phyloP scores from a whole-genome alignment of 768 basidiomycete species.

The Cubamyces sp. region DNA sequence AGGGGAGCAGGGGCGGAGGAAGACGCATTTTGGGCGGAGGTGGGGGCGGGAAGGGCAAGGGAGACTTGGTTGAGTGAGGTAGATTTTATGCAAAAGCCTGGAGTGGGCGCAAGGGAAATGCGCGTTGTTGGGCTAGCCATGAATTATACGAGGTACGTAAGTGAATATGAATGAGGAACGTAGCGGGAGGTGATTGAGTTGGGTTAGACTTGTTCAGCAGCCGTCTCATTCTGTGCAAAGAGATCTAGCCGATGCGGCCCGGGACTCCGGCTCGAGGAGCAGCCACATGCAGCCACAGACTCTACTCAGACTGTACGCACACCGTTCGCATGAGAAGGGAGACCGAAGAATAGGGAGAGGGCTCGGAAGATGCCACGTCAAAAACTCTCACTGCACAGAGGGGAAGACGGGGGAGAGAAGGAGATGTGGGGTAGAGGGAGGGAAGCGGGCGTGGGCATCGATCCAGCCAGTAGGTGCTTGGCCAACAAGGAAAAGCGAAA shows the following conservation, averaged over 20 bases:
- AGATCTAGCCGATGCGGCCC: no score
- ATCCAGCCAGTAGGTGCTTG: no score
- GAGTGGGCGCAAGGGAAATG: conserved; percentile 54
- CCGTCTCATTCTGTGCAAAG: no score
- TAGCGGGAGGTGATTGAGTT: conserved; percentile 4
- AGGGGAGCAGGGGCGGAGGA: conserved; percentile 29
- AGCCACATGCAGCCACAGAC: no score
- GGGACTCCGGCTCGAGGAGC: no score
- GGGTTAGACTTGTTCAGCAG: neutral
- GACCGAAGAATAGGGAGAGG: neutral
- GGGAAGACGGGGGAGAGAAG: neutral
- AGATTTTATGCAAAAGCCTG: conserved; percentile 78
- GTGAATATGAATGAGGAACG: conserved; percentile 16
- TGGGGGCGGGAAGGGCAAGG: neutral
- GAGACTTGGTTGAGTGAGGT: conserved; percentile 45
- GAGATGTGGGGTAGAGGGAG: no score
- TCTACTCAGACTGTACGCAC: no score
- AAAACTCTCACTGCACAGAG: conserved; percentile 4
- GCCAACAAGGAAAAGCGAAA: no score
- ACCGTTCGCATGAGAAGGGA: neutral
- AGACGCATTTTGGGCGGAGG: conserved; percentile 6
- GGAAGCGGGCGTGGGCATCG: no score
- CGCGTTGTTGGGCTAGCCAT: conserved; percentile 22
- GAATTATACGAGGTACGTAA: neutral
- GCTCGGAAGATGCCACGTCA: conserved; percentile 6